A percentile compares a stretch with the other conserved stretches of the same genome.
Evolutionary conservation across 441 rosid genomes (phyloP).

Genomic region (Gossypium aridum): DNA sequence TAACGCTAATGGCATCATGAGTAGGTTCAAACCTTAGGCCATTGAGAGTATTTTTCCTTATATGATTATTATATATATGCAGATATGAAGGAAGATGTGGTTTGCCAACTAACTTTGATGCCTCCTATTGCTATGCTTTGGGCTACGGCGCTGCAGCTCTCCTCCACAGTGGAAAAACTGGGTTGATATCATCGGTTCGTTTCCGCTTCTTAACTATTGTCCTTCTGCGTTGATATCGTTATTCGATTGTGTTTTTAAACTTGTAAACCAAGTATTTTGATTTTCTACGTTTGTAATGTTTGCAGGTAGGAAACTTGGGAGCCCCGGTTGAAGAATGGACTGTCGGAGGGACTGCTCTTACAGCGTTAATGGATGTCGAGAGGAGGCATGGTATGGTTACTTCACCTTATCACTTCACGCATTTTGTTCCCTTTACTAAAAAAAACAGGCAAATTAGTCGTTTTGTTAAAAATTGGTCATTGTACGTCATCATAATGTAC

Average conservation of each 20-base stretch:
- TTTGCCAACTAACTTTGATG: constrained; percentile 91
- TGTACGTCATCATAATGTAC: no score
- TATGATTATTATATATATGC: constrained; percentile 19
- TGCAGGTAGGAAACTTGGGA: constrained; percentile 80
- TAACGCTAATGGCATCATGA: background rate
- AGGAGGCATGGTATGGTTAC: constrained; percentile 82
- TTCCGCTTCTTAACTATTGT: background rate
- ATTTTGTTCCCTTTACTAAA: background rate
- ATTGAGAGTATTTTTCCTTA: background rate
- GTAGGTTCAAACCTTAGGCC: background rate
- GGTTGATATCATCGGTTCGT: constrained; percentile 86
- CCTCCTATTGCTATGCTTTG: constrained; percentile 89
- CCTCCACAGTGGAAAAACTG: constrained; percentile 81
- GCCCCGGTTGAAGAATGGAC: constrained; percentile 93
- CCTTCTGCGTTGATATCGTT: background rate
- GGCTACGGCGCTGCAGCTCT: constrained; percentile 91
- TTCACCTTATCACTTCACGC: background rate
- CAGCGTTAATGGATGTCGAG: constrained; percentile 97
- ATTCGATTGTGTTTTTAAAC: constrained; percentile 1
- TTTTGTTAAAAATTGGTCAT: no score
- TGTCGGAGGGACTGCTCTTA: constrained; percentile 85
- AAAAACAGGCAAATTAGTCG: no score
- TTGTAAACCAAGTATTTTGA: background rate
- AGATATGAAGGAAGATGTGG: constrained; percentile 99
- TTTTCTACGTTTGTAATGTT: background rate